phyloP scores from a whole-genome alignment of 305 asterid species.

The Caryopteris hybrid region DNA sequence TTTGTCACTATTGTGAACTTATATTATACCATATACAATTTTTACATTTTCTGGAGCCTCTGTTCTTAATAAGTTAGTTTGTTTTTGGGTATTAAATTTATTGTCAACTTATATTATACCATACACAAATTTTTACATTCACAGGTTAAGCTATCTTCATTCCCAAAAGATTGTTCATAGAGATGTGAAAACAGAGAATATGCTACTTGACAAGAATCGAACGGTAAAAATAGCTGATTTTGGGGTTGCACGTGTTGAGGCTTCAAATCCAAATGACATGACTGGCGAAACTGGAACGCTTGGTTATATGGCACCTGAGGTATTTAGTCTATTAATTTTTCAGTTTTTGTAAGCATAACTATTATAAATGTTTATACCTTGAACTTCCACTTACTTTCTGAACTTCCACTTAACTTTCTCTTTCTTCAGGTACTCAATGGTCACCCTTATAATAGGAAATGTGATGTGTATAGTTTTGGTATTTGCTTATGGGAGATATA shows the following conservation, averaged over 20 bases:
- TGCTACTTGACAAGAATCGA: constrained; percentile 70
- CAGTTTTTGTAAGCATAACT: neutral
- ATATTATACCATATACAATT: no score
- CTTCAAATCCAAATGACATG: constrained; percentile 74
- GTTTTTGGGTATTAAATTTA: neutral
- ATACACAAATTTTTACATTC: no score
- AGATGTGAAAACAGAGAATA: constrained; percentile 79
- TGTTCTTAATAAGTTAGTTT: neutral
- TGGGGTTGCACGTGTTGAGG: constrained; percentile 84
- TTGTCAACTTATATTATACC: no score
- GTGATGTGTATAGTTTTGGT: constrained; percentile 80
- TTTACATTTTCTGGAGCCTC: no score
- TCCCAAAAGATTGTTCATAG: constrained; percentile 67
- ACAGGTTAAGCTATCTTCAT: constrained; percentile 69
- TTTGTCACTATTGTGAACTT: no score
- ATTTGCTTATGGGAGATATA: constrained; percentile 83
- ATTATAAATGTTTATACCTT: no score
- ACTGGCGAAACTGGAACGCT: constrained; percentile 86
- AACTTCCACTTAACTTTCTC: neutral
- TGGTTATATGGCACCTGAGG: constrained; percentile 92
- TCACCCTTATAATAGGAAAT: constrained; percentile 67
- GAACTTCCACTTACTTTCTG: neutral
- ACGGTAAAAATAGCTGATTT: constrained; percentile 72
- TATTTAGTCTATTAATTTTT: constrained; percentile 15
- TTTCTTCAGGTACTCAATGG: constrained; percentile 60